A percentile compares a stretch with the other conserved stretches of the same genome.
Conservation (phyloP, 2,329 filamentous ascomycete genomes). For the Didymella pomorum region DNA sequence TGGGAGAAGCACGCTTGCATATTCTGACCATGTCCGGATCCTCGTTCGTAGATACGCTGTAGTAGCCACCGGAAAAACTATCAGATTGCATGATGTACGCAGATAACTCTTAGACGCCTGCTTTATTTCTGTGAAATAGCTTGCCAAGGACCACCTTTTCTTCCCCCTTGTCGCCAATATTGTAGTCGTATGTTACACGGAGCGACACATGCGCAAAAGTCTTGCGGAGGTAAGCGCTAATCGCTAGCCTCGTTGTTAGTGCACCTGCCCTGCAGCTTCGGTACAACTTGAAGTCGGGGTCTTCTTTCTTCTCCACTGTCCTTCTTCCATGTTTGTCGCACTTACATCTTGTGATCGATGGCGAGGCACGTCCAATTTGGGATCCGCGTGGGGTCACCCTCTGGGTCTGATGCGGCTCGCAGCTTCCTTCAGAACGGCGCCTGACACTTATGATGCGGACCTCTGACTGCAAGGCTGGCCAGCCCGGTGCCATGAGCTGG, state of each 20-base stretch:
- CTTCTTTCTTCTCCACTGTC: neutral
- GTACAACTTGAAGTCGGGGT: neutral
- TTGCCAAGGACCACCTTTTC: no score
- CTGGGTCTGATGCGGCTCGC: neutral
- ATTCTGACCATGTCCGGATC: no score
- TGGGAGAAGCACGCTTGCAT: no score
- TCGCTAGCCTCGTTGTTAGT: neutral
- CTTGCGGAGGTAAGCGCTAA: neutral
- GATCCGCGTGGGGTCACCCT: neutral
- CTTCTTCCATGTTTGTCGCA: neutral
- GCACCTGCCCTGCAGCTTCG: neutral
- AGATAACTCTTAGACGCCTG: no score
- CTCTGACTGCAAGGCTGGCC: neutral
- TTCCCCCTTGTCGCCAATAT: no score
- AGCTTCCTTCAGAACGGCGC: neutral
- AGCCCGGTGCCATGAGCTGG: neutral
- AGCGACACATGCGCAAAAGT: neutral
- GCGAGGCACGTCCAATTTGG: neutral
- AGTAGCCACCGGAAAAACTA: neutral
- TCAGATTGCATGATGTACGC: no score
- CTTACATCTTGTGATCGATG: neutral
- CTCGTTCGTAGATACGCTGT: no score
- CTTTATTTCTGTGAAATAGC: no score
- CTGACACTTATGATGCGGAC: neutral
- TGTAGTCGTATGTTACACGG: neutral